Conservation (phyloP, 306 rosid genomes). For the Quillaja saponaria region DNA sequence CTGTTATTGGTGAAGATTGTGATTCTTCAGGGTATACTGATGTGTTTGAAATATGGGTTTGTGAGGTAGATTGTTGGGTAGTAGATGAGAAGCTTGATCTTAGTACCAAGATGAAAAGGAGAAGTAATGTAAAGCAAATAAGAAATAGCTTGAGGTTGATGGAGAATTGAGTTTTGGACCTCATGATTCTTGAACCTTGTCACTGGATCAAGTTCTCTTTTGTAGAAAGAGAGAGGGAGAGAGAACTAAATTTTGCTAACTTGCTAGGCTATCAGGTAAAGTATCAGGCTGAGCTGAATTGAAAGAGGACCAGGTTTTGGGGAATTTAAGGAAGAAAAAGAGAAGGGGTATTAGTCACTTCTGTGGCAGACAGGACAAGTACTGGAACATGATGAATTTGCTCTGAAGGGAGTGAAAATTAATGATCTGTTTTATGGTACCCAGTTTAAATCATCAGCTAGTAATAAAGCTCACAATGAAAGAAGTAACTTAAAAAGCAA, state of each 20-base stretch:
- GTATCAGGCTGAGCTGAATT: too few relatives aligned
- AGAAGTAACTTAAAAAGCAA: too few relatives aligned
- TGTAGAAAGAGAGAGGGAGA: neutral
- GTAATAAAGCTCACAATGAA: too few relatives aligned
- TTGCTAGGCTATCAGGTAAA: neutral
- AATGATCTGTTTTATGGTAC: too few relatives aligned
- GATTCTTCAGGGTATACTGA: constrained; percentile 10
- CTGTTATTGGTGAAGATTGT: neutral
- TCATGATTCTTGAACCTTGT: too few relatives aligned
- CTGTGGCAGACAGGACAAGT: neutral
- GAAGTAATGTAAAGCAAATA: constrained; percentile 35
- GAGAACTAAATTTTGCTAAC: neutral
- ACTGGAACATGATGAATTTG: too few relatives aligned
- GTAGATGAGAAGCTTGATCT: constrained; percentile 48
- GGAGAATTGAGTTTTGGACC: constrained; percentile 40
- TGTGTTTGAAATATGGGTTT: constrained; percentile 41
- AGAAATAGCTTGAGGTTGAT: constrained; percentile 56
- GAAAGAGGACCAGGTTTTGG: too few relatives aligned
- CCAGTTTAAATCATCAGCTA: too few relatives aligned
- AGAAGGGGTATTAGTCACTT: neutral
- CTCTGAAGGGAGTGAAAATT: too few relatives aligned
- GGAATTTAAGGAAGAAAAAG: neutral
- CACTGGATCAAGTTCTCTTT: too few relatives aligned
- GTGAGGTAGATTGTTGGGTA: constrained; percentile 38
- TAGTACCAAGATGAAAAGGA: constrained; percentile 48